Percentiles rank a stretch among this genome's conserved stretches.
Evolutionary conservation across 2,329 filamentous ascomycete genomes (phyloP).

Genomic region (Polytolypa hystricis): DNA sequence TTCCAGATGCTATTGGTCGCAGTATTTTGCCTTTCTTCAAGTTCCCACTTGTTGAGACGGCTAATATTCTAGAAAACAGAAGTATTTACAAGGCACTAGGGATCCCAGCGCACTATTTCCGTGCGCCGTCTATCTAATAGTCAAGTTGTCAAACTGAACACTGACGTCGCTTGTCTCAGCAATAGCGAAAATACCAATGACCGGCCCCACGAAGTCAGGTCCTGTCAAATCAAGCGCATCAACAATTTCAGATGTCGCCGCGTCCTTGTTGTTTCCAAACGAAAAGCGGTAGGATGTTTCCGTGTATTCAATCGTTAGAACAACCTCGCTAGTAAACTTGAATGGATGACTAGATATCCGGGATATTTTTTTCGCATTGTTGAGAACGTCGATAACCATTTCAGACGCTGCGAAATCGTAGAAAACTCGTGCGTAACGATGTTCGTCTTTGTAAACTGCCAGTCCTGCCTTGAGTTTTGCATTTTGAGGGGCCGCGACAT

Average conservation of each 20-base stretch:
- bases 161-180: constrained; percentile 1
- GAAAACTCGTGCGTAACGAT: constrained; percentile 15
- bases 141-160: background rate
- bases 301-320: constrained; percentile 6
- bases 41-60: too few relatives aligned
- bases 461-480: constrained; percentile 10
- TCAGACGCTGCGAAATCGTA: constrained; percentile 8
- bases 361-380: constrained; percentile 12
- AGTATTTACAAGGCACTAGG: too few relatives aligned
- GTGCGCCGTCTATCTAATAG: background rate
- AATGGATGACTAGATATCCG: background rate
- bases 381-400: constrained; percentile 13
- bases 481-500: too few relatives aligned
- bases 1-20: too few relatives aligned
- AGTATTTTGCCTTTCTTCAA: too few relatives aligned
- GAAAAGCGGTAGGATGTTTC: constrained; percentile 5
- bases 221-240: constrained; percentile 21
- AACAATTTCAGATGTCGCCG: constrained; percentile 10
- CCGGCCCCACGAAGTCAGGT: constrained; percentile 24
- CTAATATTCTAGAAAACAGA: too few relatives aligned
- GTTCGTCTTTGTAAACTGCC: constrained; percentile 17
- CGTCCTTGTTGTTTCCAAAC: constrained; percentile 2
- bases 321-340: background rate
- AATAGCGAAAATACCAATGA: constrained; percentile 22
- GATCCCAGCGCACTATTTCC: too few relatives aligned